Evolutionary conservation across 768 basidiomycete species (phyloP), one percentile per base, ranked within the genome.

Genomic region (Suillus brevipes): DNA sequence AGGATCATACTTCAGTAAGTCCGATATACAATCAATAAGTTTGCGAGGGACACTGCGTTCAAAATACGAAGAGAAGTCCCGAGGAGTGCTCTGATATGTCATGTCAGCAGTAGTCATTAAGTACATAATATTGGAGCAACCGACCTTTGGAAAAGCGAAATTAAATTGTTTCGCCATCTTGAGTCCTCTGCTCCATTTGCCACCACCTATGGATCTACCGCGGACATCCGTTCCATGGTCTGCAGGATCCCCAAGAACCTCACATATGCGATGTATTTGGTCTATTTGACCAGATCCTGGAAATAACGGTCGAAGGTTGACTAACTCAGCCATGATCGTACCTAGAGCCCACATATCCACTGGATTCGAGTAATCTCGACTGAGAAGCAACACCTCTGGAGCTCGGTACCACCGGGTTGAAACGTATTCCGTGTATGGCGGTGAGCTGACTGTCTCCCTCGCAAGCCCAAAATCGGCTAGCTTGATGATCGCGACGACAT

Each of bases 341-440:
- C 97, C 97, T 62, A 99, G 81, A 4, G 97, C 97, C 97, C 97
- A 99, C 92, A 99, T 95, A 72, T 99, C 97, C 31, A 99, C 97
- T 5, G 97, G 95, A 72, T 92, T 92, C 12, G 94, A 96, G 74
- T 99, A 99, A 75, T 98, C 92, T 64, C 89, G 86, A 71, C 93
- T 94, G 66, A 94, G 84, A 47, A 99, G 84, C 37, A 99, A 83
- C 20, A 99, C 95, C 76, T 99, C 97, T 18, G 97, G 97, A 0
- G 97, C 97, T 64, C 97, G 92, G 78, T 99, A 99, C 97, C 97
- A 99, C 47, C 97, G 85, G n/a, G 97, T 99, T 25, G 95, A 92
- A 45, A 99, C 97, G 73, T 99, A 99, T 80, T 99, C 97, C 34
- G 97, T 99, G 75, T 98, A 99, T 0, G 97, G 97, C 1, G 97